phyloP scores from a whole-genome alignment of 2,329 filamentous ascomycete genomes.

The Tolypocladium pustulatum region DNA sequence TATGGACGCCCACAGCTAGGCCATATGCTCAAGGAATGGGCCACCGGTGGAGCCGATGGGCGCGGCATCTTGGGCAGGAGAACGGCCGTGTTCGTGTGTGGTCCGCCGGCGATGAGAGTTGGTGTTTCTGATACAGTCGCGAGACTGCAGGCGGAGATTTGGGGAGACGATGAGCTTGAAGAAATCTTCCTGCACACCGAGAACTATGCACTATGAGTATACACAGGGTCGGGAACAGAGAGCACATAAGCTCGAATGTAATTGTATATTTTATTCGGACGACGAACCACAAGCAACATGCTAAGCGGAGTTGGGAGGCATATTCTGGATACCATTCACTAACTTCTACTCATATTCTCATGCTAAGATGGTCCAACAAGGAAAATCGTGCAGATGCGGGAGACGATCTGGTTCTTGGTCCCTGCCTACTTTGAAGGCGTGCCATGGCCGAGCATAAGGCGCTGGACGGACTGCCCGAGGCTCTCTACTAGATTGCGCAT shows the following conservation, averaged over 20 bases:
- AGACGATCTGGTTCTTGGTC: background rate
- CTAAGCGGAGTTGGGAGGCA: background rate
- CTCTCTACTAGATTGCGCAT: background rate
- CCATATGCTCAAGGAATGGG: slow-evolving; percentile 76
- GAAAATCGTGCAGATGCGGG: background rate
- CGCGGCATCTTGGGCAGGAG: slow-evolving; percentile 64
- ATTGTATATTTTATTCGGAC: background rate
- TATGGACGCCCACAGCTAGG: slow-evolving; percentile 84
- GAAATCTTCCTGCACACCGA: slow-evolving; percentile 93
- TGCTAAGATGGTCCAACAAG: background rate
- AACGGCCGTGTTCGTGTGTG: slow-evolving; percentile 88
- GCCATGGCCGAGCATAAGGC: background rate
- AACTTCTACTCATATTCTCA: background rate
- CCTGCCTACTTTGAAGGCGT: background rate
- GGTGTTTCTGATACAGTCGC: slow-evolving; percentile 84
- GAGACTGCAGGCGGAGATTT: slow-evolving; percentile 69
- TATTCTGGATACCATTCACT: background rate
- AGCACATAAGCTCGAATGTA: background rate
- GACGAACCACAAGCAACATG: background rate
- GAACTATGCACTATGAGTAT: slow-evolving; percentile 69
- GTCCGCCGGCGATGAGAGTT: slow-evolving; percentile 75
- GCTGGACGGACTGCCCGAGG: background rate
- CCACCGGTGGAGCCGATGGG: slow-evolving; percentile 56
- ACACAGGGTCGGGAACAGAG: background rate
- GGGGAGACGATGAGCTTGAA: slow-evolving; percentile 66